These are phyloP conservation scores for Blastobotrys arbuscula DNA, from an alignment of 1,139 yeast genomes.

Conservation along the genomic window DNA sequence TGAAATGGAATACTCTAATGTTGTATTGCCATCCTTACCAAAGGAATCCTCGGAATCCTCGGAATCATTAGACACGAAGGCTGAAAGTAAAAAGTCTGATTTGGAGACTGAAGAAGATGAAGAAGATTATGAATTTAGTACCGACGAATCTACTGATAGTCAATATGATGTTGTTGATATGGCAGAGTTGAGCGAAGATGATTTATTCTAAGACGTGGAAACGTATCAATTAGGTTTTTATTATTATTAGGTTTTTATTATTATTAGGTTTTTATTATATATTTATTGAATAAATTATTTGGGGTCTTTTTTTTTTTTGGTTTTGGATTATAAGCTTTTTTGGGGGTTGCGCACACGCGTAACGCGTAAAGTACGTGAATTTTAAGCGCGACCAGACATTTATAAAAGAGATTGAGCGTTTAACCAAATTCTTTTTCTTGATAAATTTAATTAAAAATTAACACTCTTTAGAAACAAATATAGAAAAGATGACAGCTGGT, in stretches of 20 bases:
- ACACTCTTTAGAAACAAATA: no score
- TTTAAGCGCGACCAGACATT: no score
- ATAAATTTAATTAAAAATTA: no score
- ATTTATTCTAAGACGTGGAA: not conserved
- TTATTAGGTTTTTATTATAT: not conserved
- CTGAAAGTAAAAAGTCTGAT: not conserved
- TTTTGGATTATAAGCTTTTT: no score
- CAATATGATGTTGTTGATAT: constrained; percentile 19
- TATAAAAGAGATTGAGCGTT: no score
- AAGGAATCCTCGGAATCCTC: constrained; percentile 19
- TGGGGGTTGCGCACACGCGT: no score
- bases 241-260: not conserved
- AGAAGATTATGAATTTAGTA: constrained; percentile 9
- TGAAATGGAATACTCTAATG: constrained; percentile 17
- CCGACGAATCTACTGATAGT: constrained; percentile 9
- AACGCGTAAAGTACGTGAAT: no score
- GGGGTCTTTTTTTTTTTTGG: not conserved
- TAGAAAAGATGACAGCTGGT: no score
- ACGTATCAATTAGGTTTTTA: not conserved
- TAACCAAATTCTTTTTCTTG: no score
- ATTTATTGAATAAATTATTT: not conserved
- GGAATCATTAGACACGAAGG: not conserved
- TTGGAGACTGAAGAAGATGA: constrained; percentile 2
- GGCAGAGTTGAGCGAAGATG: constrained; percentile 18
- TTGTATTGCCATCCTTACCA: constrained; percentile 24